Conservation (phyloP, 1,284 basidiomycete species). For the Coriolopsis trogii region DNA sequence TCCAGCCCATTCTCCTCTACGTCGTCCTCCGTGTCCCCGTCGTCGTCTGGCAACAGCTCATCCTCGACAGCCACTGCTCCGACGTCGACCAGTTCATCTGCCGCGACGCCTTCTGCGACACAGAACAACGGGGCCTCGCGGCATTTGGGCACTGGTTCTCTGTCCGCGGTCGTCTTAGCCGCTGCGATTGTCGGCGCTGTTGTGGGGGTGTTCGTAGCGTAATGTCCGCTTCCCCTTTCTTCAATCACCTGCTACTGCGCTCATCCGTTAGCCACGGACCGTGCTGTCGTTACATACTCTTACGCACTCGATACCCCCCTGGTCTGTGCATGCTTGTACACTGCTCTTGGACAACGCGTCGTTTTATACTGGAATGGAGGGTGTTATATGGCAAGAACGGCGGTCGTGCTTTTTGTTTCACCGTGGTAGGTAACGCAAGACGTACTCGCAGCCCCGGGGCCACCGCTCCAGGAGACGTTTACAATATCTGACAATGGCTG, state of each 20-base stretch:
- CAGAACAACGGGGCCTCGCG: background rate
- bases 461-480: no score
- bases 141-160: background rate
- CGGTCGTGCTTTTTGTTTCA: no score
- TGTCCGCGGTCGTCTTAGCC: background rate
- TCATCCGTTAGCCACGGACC: no score
- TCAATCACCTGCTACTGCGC: no score
- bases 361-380: no score
- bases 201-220: background rate
- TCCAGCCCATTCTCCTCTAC: conserved; percentile 24
- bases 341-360: no score
- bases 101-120: background rate
- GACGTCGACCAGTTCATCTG: background rate
- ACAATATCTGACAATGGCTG: no score
- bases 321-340: no score
- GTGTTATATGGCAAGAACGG: no score
- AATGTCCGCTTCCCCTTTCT: background rate
- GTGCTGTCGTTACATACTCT: background rate
- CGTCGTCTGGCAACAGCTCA: background rate
- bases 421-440: no score
- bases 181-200: background rate
- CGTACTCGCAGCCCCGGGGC: no score
- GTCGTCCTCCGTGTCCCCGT: conserved; percentile 13
- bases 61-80: background rate
- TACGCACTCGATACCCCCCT: no score